Evolutionary conservation across 2,329 filamentous ascomycete species (phyloP), one percentile per base, ranked within the genome.

Genomic region (Pyricularia sp.): DNA sequence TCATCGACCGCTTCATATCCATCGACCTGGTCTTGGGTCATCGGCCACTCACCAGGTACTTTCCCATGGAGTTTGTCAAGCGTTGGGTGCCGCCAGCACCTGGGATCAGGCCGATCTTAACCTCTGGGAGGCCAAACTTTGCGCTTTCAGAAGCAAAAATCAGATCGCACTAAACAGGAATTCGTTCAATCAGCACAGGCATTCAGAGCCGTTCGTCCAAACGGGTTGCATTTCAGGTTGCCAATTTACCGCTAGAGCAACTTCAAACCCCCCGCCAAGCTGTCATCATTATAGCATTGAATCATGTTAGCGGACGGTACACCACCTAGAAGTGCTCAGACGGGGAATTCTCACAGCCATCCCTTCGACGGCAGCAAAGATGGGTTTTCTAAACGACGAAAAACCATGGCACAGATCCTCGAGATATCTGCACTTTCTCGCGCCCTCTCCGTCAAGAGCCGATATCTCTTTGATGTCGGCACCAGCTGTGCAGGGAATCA

Each of bases 261-360:
- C 73, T 69, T 85, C 83, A 68, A 83, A 85, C 5, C 83, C 83
- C 17, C 83, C 83, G 33, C 83, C 83, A 33, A 85, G 78, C 82
- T 82, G 59, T 12, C 20, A 10, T 12, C 14, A 31, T 11, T 12
- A 36, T 31, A 55, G 4, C 31, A 23, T n/a, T 36, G 3, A 2
- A 58, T 42, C 20, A 10, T 14, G 42, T 50, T 17, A 69, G 66
- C 36, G 33, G 63, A 20, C 4, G 36, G 33, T 36, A 69, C 65
- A 23, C 25, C 30, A 30, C 26, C 50, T 17, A 20, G 63, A 66
- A n/a, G 68, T 23, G 30, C 69, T 67, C 17, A 55, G 28, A 10
- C 42, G 61, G n/a, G 23, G 30, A 42, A 30, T 5, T 78, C 82
- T 77, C 72, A 84, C 82, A 71, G 83, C 83, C 74, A 81, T 79